phyloP scores from a whole-genome alignment of 1,284 basidiomycete genomes.

The Ustilago trichophora region DNA sequence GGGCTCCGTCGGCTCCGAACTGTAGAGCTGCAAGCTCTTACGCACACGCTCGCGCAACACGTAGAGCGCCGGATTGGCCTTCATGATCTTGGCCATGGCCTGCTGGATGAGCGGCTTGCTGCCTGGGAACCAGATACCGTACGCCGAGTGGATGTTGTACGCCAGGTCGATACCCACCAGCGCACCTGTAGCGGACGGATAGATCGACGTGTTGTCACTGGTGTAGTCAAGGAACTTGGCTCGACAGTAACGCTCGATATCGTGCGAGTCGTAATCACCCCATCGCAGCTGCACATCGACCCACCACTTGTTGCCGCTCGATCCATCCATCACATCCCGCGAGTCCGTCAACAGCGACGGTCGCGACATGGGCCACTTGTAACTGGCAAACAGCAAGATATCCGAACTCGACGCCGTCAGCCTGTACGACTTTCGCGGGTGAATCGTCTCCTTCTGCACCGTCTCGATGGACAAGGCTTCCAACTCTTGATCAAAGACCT shows the following conservation, averaged over 20 bases:
- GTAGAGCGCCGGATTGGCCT: conserved; percentile 96
- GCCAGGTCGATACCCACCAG: conserved; percentile 98
- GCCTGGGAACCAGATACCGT: conserved; percentile 99
- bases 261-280: conserved; percentile 98
- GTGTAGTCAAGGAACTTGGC: conserved; percentile 98
- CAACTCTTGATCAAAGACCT: conserved; percentile 98
- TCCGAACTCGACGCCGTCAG: conserved; percentile 97
- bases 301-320: conserved; percentile 99
- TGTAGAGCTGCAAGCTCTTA: conserved; percentile 97
- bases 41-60: conserved; percentile 97
- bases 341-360: conserved; percentile 95
- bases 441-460: conserved; percentile 99
- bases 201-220: conserved; percentile 82
- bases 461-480: conserved; percentile 99
- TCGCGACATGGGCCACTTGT: conserved; percentile 92
- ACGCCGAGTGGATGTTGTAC: conserved; percentile 98
- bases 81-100: conserved; percentile 99
- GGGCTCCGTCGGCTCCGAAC: conserved; percentile 98
- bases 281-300: conserved; percentile 95
- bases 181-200: conserved; percentile 96
- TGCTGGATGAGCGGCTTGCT: conserved; percentile 97
- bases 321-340: conserved; percentile 95
- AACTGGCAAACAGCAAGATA: conserved; percentile 91
- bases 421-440: conserved; percentile 98
- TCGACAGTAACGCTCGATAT: conserved; percentile 81